Conservation (phyloP, 495 filamentous ascomycete genomes). For the Amorphotheca resinae region DNA sequence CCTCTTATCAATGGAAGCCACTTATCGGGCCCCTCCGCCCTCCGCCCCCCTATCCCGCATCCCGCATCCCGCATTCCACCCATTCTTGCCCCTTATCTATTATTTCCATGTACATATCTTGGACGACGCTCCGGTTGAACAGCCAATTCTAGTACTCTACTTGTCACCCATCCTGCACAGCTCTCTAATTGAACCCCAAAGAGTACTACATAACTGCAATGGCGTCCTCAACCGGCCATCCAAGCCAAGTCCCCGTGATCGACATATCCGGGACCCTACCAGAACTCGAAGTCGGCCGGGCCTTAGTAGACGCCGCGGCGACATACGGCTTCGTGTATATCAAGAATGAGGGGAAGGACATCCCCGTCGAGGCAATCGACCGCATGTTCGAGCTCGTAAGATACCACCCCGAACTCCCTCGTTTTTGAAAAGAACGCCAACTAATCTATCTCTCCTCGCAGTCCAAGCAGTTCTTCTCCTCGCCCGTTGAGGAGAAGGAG, state of each 20-base stretch:
- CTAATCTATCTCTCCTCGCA: slow-evolving; percentile 18
- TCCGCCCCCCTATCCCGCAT: background rate
- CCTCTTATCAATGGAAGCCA: too few relatives aligned
- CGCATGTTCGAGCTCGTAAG: slow-evolving; percentile 62
- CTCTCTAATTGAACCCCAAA: too few relatives aligned
- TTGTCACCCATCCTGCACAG: too few relatives aligned
- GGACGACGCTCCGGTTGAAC: too few relatives aligned
- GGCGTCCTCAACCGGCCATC: slow-evolving; percentile 27
- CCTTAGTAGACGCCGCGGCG: slow-evolving; percentile 67
- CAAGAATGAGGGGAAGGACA: slow-evolving; percentile 54
- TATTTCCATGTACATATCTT: too few relatives aligned
- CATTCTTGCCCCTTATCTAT: background rate
- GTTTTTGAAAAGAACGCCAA: background rate
- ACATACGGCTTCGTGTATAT: slow-evolving; percentile 86
- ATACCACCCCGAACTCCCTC: background rate
- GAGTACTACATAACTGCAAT: too few relatives aligned
- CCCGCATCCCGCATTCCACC: too few relatives aligned
- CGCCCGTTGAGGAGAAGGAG: slow-evolving; percentile 59
- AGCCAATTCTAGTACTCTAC: too few relatives aligned
- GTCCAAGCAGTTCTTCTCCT: slow-evolving; percentile 70
- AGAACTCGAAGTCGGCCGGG: slow-evolving; percentile 47
- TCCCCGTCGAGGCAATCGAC: slow-evolving; percentile 55
- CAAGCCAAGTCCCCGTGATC: slow-evolving; percentile 56
- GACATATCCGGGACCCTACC: slow-evolving; percentile 50
- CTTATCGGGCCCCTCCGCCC: too few relatives aligned